Evolutionary conservation across 129 eudicot genomes (phyloP).

Genomic region (Rutidosis leptorrhynchoides): DNA sequence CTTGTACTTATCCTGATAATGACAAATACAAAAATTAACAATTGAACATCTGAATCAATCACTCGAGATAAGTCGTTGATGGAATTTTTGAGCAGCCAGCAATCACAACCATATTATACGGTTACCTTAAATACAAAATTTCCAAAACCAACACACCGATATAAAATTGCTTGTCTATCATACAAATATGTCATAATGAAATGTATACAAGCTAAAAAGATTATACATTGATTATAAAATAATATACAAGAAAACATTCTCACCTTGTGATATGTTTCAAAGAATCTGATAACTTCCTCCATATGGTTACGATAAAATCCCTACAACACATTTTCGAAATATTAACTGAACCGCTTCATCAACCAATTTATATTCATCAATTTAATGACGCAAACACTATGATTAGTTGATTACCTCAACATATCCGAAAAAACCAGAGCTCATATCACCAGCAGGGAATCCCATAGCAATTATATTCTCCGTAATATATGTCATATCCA

Average conservation of each 20-base stretch:
- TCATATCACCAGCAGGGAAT: constrained; percentile 98
- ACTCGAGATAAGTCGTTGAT: too few relatives aligned
- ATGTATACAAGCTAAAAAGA: constrained; percentile 5
- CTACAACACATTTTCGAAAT: constrained; percentile 39
- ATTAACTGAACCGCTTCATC: constrained; percentile 9
- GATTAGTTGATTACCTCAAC: constrained; percentile 61
- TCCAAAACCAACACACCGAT: background rate
- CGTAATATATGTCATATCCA: constrained; percentile 92
- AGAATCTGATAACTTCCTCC: constrained; percentile 94
- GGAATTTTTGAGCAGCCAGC: too few relatives aligned
- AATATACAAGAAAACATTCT: background rate
- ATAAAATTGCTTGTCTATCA: too few relatives aligned
- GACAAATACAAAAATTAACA: constrained; percentile 11
- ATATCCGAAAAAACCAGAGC: constrained; percentile 95
- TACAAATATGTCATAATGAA: background rate
- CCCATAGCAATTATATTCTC: constrained; percentile 99
- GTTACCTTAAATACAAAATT: background rate
- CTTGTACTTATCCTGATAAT: constrained; percentile 80
- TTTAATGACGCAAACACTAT: constrained; percentile 4
- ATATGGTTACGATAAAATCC: constrained; percentile 94
- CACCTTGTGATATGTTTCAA: constrained; percentile 96
- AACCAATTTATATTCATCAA: background rate
- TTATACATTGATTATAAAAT: background rate
- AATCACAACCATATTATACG: too few relatives aligned
- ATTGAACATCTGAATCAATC: too few relatives aligned